phyloP scores from a whole-genome alignment of 345 rosid genomes.

The Camelina sativa region DNA sequence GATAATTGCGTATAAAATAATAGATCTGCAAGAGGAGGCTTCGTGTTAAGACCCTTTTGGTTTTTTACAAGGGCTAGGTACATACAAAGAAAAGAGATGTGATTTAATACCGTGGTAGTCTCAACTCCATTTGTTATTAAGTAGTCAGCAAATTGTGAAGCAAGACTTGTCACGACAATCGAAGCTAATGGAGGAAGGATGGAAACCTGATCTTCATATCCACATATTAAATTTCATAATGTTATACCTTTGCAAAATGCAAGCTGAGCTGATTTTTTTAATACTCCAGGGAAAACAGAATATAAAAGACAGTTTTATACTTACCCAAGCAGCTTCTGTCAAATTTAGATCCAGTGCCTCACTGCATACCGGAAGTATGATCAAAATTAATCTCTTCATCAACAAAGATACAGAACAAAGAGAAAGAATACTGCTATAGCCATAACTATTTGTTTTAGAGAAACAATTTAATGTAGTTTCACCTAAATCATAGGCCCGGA shows the following conservation, averaged over 20 bases:
- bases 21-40: conserved; percentile 16
- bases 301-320: conserved; percentile 30
- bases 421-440: conserved; percentile 14
- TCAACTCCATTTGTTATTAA: conserved; percentile 81
- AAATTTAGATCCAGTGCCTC: conserved; percentile 85
- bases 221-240: conserved; percentile 27
- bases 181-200: conserved; percentile 98
- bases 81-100: conserved; percentile 17
- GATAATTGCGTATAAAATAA: background rate
- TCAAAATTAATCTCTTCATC: conserved; percentile 28
- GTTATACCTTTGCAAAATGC: conserved; percentile 30
- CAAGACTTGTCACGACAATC: conserved; percentile 70
- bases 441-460: background rate
- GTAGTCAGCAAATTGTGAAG: conserved; percentile 85
- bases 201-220: conserved; percentile 72
- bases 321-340: conserved; percentile 98
- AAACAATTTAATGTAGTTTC: conserved; percentile 14
- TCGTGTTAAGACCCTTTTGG: background rate
- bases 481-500: background rate
- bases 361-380: conserved; percentile 51
- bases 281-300: conserved; percentile 1
- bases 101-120: conserved; percentile 68
- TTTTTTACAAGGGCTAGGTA: conserved; percentile 12
- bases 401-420: conserved; percentile 6
- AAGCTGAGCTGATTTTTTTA: background rate